A percentile compares a stretch with the other conserved stretches of the same genome.
Conservation (phyloP, 1,284 basidiomycete species). For the Afroboletus lepidellus region DNA sequence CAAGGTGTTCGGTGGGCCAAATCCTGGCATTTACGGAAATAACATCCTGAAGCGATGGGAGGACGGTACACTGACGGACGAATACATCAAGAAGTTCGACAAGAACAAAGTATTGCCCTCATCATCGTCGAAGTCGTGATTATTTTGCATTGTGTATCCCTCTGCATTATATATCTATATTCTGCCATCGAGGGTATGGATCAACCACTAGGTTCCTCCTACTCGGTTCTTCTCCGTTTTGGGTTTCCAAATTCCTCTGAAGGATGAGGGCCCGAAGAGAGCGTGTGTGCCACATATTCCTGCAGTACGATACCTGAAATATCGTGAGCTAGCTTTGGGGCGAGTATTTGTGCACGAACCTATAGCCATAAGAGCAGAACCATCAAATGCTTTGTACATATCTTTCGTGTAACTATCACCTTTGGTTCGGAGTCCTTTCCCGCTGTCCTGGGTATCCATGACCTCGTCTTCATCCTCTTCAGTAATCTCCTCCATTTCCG, state of each 20-base stretch:
- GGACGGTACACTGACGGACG: constrained; percentile 62
- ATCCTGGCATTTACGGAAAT: constrained; percentile 65
- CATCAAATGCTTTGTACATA: constrained; percentile 74
- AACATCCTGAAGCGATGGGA: constrained; percentile 77
- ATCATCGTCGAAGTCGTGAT: constrained; percentile 12
- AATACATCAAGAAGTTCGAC: constrained; percentile 41
- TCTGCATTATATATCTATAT: constrained; percentile 7
- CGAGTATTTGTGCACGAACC: constrained; percentile 41
- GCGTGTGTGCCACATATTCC: constrained; percentile 49
- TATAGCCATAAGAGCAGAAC: constrained; percentile 67
- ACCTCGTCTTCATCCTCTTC: constrained; percentile 25
- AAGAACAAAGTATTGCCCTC: constrained; percentile 27
- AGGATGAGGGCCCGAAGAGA: constrained; percentile 5
- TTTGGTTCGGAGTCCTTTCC: constrained; percentile 4
- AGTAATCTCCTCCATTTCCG: constrained; percentile 21
- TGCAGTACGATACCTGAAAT: constrained; percentile 63
- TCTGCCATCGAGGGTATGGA: background rate
- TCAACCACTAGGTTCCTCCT: background rate
- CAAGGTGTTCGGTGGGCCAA: constrained; percentile 77
- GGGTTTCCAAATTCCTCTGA: constrained; percentile 1
- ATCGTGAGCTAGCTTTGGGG: constrained; percentile 9
- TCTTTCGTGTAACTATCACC: constrained; percentile 40
- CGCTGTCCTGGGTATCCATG: constrained; percentile 12
- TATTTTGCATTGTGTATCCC: constrained; percentile 1
- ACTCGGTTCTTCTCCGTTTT: constrained; percentile 14